Conservation (phyloP, 2,329 filamentous ascomycete genomes). For the Trichoderma sp. region DNA sequence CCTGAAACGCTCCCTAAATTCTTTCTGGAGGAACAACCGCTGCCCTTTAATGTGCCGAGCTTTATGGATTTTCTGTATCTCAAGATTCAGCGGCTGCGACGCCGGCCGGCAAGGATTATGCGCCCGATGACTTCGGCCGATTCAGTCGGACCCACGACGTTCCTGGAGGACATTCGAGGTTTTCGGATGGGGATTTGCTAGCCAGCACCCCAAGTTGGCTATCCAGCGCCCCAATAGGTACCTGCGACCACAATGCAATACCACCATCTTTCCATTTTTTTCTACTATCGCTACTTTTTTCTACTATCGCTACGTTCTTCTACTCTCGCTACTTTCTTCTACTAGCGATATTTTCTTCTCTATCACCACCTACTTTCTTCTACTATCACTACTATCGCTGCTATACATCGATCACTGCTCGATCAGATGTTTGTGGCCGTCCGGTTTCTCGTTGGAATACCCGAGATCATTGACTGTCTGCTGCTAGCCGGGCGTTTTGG, state of each 20-base stretch:
- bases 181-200: too few relatives aligned
- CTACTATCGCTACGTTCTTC: too few relatives aligned
- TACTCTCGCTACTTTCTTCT: too few relatives aligned
- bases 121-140: constrained; percentile 41
- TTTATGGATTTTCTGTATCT: constrained; percentile 42
- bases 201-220: too few relatives aligned
- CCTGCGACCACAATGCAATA: too few relatives aligned
- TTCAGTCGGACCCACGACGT: neutral
- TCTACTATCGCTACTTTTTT: too few relatives aligned
- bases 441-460: constrained; percentile 37
- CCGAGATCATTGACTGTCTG: constrained; percentile 30
- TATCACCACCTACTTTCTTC: too few relatives aligned
- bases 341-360: too few relatives aligned
- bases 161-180: constrained; percentile 41
- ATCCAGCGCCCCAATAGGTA: too few relatives aligned
- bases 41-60: constrained; percentile 34
- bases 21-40: constrained; percentile 40
- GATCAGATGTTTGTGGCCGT: constrained; percentile 45
- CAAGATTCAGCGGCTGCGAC: constrained; percentile 43
- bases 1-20: constrained; percentile 49
- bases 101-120: constrained; percentile 40
- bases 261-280: too few relatives aligned
- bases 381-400: too few relatives aligned
- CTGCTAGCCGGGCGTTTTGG: constrained; percentile 33
- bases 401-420: constrained; percentile 38